Evolutionary conservation across 2,329 filamentous ascomycete species (phyloP), one percentile per base, ranked within the genome.

Genomic region (Xylaria sp.): DNA sequence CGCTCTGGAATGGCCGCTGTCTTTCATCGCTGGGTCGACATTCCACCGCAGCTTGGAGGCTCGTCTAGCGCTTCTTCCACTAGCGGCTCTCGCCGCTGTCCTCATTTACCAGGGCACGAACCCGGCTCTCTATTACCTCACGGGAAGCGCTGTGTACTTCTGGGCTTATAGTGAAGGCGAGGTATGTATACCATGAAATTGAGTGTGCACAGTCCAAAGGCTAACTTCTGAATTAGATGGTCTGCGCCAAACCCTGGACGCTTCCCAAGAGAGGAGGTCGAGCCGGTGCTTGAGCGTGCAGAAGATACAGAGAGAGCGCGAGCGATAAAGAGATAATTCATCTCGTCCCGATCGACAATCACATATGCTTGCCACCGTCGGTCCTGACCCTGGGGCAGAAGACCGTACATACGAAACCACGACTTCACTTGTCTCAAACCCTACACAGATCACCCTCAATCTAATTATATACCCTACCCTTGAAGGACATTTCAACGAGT

Each of bases 81-180:
- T 98, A 70, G 90, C 90, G 54, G 89, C 92, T 9, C 84, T 98
- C 51, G 85, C 90, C 23, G 90, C 93, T 6, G 85, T 91, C 33
- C 85, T 99, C 71, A 84, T 97, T 71, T 99, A 99, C 80, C 96
- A 98, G 81, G 92, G 90, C 67, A 97, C 94, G 33, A 97, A 99
- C 79, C 87, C 95, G 2, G 96, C 93, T 4, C 83, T 98, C 62
- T 99, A 98, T 83, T 98, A 98, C 79, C 79, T 97, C 31, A 88
- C 98, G 71, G 95, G 91, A 23, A 90, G 97, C 83, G 86, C 84
- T 8, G 91, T 96, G 15, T 99, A 98, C 81, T 97, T 98, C 77
- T 98, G 94, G 94, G 96, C 93, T 1, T 98, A 97, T 77, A 96
- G 92, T 77, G 95, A 99, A 82, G 96, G 96, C 82, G 96, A 99